A percentile compares a stretch with the other conserved stretches of the same genome.
Conservation (phyloP, 306 rosid genomes). For the Malus asiatica region DNA sequence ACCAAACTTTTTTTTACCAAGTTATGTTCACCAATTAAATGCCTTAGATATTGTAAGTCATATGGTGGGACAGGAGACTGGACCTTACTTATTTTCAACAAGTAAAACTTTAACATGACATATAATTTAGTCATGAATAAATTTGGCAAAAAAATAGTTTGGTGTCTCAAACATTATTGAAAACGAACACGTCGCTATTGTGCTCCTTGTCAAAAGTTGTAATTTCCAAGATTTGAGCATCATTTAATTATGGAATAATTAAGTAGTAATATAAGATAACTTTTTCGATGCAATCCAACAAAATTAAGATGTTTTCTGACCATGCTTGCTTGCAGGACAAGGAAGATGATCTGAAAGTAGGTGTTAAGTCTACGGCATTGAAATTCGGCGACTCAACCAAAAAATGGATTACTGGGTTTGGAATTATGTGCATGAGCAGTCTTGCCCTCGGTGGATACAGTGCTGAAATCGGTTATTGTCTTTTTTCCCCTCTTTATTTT, state of each 20-base stretch:
- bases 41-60: too few relatives aligned
- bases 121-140: too few relatives aligned
- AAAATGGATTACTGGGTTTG: slow-evolving; percentile 75
- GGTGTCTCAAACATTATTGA: not conserved
- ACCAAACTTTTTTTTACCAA: too few relatives aligned
- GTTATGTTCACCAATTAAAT: too few relatives aligned
- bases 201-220: not conserved
- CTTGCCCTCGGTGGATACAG: slow-evolving; percentile 77
- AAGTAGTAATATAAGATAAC: not conserved
- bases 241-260: not conserved
- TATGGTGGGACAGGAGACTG: too few relatives aligned
- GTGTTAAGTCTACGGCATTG: slow-evolving; percentile 91
- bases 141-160: too few relatives aligned
- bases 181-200: not conserved
- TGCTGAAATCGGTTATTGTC: slow-evolving; percentile 52
- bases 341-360: slow-evolving; percentile 85
- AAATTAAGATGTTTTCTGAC: not conserved
- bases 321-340: slow-evolving; percentile 57
- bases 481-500: not conserved
- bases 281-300: not conserved
- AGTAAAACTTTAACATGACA: too few relatives aligned
- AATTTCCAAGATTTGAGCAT: not conserved
- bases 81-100: too few relatives aligned
- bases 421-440: slow-evolving; percentile 57
- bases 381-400: slow-evolving; percentile 80